Base-by-base conservation (phyloP, 805 yeast species). In the Pichia membranifaciens region DNA sequence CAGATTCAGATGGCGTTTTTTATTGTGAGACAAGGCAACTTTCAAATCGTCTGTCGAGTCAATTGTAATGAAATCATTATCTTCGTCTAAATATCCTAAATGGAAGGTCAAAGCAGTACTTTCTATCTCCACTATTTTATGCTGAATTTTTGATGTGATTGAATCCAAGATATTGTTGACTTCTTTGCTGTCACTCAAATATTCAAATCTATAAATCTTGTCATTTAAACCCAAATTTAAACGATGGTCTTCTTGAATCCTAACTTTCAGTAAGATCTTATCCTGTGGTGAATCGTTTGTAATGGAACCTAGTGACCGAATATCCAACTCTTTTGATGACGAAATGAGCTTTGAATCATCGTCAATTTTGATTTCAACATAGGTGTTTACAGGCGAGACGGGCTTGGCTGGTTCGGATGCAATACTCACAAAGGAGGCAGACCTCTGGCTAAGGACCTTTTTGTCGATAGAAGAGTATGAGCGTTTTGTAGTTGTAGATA, bases 81-180 rank as follows among this genome's bases (percentile, higher is more conserved):
- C 74, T 29, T 67, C 69, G 44, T 72, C 75, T 15, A 61, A 53
- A 47, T 70, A 72, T 29, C 69, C 62, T 10, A 71, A 44, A 18
- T 67, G 67, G 46, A 64, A 57, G 3, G 10, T 20, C 6, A 38
- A 18, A 10, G 20, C 7, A 15, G 12, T 5, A 13, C 4, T 1
- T 20, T 31, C 5, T 23, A 8, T 15, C 13, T 15, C 17, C 39
- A 10, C 7, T 37, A 41, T 21, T 38, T 22, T 25, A 58, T 51
- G 29, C 54, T 53, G 1, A 5, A 3, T 52, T 42, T 23, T 46
- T 55, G 17, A 45, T 2, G n/a, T 22, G 12, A 44, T 38, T 22
- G 29, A 32, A 16, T 33, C 25, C 17, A 38, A n/a, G 13, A 28
- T 38, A 20, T 16, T n/a, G 22, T 16, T 13, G 18, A 41, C n/a